Evolutionary conservation across 805 yeast species (phyloP).

Genomic region (Candida chilensis): DNA sequence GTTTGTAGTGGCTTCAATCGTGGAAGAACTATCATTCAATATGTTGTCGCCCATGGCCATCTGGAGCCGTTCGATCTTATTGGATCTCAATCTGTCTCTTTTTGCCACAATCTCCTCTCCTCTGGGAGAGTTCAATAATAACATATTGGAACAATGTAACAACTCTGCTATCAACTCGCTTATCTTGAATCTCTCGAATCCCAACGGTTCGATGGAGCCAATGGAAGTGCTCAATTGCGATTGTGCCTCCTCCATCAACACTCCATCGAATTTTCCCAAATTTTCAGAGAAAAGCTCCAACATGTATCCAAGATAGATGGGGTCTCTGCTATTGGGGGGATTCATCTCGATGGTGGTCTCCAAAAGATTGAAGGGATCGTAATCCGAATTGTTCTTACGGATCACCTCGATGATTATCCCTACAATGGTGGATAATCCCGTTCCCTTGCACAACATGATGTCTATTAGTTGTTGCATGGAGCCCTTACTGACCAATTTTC

Average conservation of each 20-base stretch:
- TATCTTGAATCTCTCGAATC: conserved; percentile 35
- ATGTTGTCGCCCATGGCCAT: no score
- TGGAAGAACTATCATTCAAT: no score
- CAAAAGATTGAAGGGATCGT: conserved; percentile 33
- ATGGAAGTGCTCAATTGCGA: not conserved
- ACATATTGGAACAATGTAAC: conserved; percentile 38
- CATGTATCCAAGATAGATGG: conserved; percentile 34
- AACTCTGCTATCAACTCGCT: conserved; percentile 37
- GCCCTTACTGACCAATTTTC: conserved; percentile 29
- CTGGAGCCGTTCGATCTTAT: no score
- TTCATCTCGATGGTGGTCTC: conserved; percentile 34
- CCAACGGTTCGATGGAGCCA: conserved; percentile 17
- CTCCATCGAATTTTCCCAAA: conserved; percentile 23
- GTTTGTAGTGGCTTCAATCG: no score
- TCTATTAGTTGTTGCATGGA: conserved; percentile 23
- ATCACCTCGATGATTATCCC: conserved; percentile 37
- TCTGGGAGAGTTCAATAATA: conserved; percentile 31
- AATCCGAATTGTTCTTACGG: conserved; percentile 34
- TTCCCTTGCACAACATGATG: conserved; percentile 35
- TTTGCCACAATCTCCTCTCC: conserved; percentile 29
- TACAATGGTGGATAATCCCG: conserved; percentile 38
- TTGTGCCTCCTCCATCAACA: conserved; percentile 14
- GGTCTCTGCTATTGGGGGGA: conserved; percentile 39
- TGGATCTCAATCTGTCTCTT: conserved; percentile 31
- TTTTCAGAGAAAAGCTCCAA: conserved; percentile 27